These are phyloP conservation scores for Syncephalis fuscata DNA, from an alignment of 371 early-diverging fungal genomes.

Conservation along the genomic window DNA sequence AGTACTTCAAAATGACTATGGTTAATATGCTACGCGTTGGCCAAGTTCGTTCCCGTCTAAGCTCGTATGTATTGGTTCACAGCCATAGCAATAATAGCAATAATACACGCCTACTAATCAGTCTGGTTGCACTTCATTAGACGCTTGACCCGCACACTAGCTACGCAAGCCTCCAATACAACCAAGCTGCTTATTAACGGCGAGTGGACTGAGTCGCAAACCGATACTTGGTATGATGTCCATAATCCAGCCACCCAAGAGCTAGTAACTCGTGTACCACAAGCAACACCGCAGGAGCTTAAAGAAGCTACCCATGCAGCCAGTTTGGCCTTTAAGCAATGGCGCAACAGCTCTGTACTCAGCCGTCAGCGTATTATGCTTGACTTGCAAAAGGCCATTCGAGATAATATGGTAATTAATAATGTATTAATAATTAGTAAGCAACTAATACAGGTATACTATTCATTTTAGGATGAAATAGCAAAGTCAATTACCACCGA, in stretches of 20 bases:
- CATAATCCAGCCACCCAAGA: constrained; percentile 93
- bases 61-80: too few species aligned
- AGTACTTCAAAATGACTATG: too few species aligned
- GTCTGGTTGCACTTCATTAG: too few species aligned
- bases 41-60: too few species aligned
- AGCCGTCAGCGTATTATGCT: constrained; percentile 84
- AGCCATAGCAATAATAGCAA: too few species aligned
- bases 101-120: too few species aligned
- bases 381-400: constrained; percentile 74
- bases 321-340: constrained; percentile 65
- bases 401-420: constrained; percentile 38
- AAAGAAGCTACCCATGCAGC: constrained; percentile 63
- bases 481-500: constrained; percentile 77
- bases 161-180: neutral
- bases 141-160: neutral
- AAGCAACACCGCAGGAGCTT: constrained; percentile 76
- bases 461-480: constrained; percentile 34
- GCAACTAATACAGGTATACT: too few species aligned
- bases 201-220: constrained; percentile 77
- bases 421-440: neutral
- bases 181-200: constrained; percentile 80
- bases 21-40: too few species aligned
- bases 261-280: constrained; percentile 74
- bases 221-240: constrained; percentile 77
- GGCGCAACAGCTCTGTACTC: constrained; percentile 75